Base-by-base conservation (phyloP, 2,329 filamentous ascomycete species). In the Ophiostoma populinum region DNA sequence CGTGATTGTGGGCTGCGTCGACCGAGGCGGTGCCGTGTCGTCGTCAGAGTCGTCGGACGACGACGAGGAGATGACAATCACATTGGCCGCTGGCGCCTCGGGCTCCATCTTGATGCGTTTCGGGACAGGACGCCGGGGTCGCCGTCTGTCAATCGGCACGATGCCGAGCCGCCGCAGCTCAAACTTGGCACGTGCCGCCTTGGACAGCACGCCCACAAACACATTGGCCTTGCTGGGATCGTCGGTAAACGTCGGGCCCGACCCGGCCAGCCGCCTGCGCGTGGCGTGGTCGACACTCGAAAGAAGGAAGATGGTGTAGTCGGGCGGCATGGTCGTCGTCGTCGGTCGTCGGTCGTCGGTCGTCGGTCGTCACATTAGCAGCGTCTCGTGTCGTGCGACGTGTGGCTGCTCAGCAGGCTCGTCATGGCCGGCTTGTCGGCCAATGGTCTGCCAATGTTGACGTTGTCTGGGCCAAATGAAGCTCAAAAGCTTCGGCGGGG, bases 251-350 rank as follows among this genome's bases (percentile, higher is more conserved):
- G 63, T 65, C 4, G 65, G 59, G 8, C 92, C 67, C 16, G 63
- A 63, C 18, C 73, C 66, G 49, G 85, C 76, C 11, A 82, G 51
- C 21, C 63, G 54, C 33, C 75, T 68, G 8, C 80, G 58, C 42
- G 78, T 68, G 6, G 75, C 65, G 1, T 67, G 55, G 2, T 63
- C 56, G 19, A 93, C 61, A 49, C 76, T 72, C 1, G 74, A 58
- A 0, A 93, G 64, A 11, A 95, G 61, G 45, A 75, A 90, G 17
- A 90, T 75, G 4, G 69, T 61, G n/a, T n/a, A n/a, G n/a, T n/a
- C n/a, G n/a, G n/a, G n/a, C n/a, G n/a, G n/a, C n/a, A n/a, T n/a
- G n/a, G n/a, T n/a, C n/a, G n/a, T n/a, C n/a, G n/a, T n/a, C n/a
- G n/a, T n/a, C n/a, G n/a, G n/a, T n/a, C n/a, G n/a, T n/a, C n/a